Base-by-base conservation (phyloP, 2,329 filamentous ascomycete genomes). In the Ascochyta lentis region DNA sequence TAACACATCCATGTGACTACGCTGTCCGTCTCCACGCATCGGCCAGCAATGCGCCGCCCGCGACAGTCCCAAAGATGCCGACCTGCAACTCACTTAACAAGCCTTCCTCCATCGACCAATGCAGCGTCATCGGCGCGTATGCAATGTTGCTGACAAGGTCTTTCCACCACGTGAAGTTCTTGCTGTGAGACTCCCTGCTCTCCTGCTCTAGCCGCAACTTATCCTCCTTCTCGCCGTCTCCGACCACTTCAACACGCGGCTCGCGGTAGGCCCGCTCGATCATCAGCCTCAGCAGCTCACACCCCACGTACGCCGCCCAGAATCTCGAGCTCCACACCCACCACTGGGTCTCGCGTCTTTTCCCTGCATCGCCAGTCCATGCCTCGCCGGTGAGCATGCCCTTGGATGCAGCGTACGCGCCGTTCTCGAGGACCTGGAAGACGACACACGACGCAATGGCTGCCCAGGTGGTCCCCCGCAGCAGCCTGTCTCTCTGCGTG, bases 391-490 rank as follows among this genome's bases (percentile, higher is more conserved):
- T 70, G 27, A 96, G 71, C 3, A 96, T 84, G 19, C 89, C 88
- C 74, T 92, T 92, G 57, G 81, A 80, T 3, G 87, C 83, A 34
- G 98, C 83, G 78, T 89, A 96, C 15, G 89, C 89, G 35, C 84
- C 83, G 77, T 96, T 97, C 80, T 99, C 95, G 37, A 94, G 81
- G 1, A 85, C 78, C 77, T 97, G 92, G 79, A 90, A 96, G 9
- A 79, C 72, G 9, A 89, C 76, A 73, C 90, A 89, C 10, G 86
- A 81, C 10, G 82, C 61, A 19, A 96, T 84, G 74, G 95, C 90
- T 6, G 84, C 78, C 75, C 86, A 88, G 22, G 85, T 84, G 41
- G 96, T 78, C 0, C 58, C 59, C 49, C 64, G 65, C 43, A 68
- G 50, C 33, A 59, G 49, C 45, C 66, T 71, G 10, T 75, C 68